Evolutionary conservation across 495 filamentous ascomycete genomes (phyloP).

Genomic region (Talaromyces thailandensis): DNA sequence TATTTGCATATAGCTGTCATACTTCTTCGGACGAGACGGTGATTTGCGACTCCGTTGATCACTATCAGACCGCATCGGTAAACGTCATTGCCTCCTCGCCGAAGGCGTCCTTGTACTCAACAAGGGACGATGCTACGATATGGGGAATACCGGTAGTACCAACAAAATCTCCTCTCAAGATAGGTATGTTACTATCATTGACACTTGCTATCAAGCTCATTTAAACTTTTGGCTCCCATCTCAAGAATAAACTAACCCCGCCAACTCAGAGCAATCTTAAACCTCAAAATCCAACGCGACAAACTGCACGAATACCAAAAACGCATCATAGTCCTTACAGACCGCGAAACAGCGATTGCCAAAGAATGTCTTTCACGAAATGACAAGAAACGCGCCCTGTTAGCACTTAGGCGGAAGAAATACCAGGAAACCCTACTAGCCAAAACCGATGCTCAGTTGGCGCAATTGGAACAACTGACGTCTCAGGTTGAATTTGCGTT

Average conservation of each 20-base stretch:
- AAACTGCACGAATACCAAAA: constrained; percentile 90
- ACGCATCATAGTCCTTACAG: constrained; percentile 73
- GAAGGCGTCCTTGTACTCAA: background rate
- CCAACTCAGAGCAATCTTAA: constrained; percentile 72
- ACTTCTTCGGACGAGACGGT: background rate
- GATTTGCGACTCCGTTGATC: background rate
- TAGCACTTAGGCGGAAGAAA: constrained; percentile 90
- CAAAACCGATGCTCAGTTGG: constrained; percentile 87
- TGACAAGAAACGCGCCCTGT: constrained; percentile 71
- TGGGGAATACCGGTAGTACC: constrained; percentile 59
- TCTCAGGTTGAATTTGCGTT: constrained; percentile 85
- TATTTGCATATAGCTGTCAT: background rate
- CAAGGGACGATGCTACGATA: constrained; percentile 33
- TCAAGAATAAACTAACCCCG: background rate
- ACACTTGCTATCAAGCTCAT: background rate
- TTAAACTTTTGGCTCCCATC: too few relatives aligned
- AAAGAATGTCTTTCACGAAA: constrained; percentile 62
- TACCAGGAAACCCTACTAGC: constrained; percentile 87
- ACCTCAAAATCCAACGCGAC: constrained; percentile 96
- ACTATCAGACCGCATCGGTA: background rate
- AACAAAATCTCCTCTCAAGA: constrained; percentile 67
- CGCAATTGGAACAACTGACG: constrained; percentile 75
- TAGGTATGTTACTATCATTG: constrained; percentile 30
- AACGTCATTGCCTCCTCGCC: constrained; percentile 2
- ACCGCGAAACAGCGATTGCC: constrained; percentile 77